Conservation (phyloP, 2,329 filamentous ascomycete species). For the Macrophomina pseudophaseolina region DNA sequence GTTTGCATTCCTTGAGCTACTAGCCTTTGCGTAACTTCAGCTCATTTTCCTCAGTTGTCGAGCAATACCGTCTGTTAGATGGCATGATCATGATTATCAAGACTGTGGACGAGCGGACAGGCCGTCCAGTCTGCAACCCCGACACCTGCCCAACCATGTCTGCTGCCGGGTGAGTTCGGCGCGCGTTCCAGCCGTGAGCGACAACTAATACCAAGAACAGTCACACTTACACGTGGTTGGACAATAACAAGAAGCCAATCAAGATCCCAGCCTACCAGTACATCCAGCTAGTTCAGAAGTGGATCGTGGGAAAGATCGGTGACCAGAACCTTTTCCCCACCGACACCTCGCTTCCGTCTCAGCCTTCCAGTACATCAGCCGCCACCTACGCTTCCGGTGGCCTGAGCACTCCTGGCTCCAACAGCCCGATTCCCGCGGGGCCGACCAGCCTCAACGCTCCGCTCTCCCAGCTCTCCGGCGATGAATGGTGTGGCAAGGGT, state of each 20-base stretch:
- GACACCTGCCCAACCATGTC: constrained; percentile 90
- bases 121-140: constrained; percentile 80
- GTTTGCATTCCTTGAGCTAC: constrained; percentile 54
- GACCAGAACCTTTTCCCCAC: constrained; percentile 90
- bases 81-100: constrained; percentile 89
- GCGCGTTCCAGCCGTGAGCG: neutral
- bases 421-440: constrained; percentile 51
- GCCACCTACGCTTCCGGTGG: constrained; percentile 62
- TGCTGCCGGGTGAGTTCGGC: constrained; percentile 77
- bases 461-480: constrained; percentile 68
- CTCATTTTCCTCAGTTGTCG: constrained; percentile 68
- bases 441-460: constrained; percentile 57
- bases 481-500: constrained; percentile 85
- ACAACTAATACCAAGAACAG: constrained; percentile 51
- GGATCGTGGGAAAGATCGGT: constrained; percentile 95
- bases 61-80: constrained; percentile 88
- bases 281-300: constrained; percentile 93
- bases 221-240: constrained; percentile 95
- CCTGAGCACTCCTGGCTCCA: constrained; percentile 49
- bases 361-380: constrained; percentile 56
- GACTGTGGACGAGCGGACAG: constrained; percentile 78
- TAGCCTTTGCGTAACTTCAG: constrained; percentile 29
- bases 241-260: constrained; percentile 83
- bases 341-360: constrained; percentile 71
- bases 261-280: constrained; percentile 93